phyloP scores from a whole-genome alignment of 2,329 filamentous ascomycete genomes.

The Byssochlamys sp. region DNA sequence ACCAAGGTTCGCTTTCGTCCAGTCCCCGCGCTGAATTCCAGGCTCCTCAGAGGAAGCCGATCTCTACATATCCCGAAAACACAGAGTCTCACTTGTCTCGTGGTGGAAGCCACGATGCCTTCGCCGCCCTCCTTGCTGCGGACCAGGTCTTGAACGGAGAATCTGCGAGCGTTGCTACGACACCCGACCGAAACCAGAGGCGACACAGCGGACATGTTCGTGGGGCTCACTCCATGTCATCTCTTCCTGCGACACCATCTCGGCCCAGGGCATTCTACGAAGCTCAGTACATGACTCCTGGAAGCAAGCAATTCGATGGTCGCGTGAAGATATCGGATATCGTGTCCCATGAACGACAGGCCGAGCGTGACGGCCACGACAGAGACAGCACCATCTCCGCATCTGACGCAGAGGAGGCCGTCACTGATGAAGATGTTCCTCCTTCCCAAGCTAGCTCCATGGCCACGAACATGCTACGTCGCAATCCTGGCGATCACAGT shows the following conservation, averaged over 20 bases:
- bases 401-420: constrained; percentile 42
- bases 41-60: constrained; percentile 32
- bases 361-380: constrained; percentile 52
- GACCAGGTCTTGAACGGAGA: constrained; percentile 71
- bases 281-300: constrained; percentile 51
- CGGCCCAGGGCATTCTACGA: constrained; percentile 44
- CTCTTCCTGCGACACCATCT: constrained; percentile 66
- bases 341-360: constrained; percentile 19
- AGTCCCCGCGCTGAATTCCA: constrained; percentile 47
- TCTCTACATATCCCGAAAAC: constrained; percentile 32
- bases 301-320: constrained; percentile 42
- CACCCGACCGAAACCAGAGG: constrained; percentile 43
- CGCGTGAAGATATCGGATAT: constrained; percentile 16
- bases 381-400: constrained; percentile 79
- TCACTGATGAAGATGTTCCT: constrained; percentile 56
- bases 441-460: constrained; percentile 70
- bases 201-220: constrained; percentile 55
- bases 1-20: constrained; percentile 58
- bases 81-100: constrained; percentile 33
- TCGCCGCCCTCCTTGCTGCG: constrained; percentile 66
- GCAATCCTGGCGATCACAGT: constrained; percentile 38
- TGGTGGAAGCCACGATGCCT: constrained; percentile 52
- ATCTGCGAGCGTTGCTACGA: constrained; percentile 64
- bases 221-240: constrained; percentile 73
- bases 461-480: constrained; percentile 64